phyloP scores from a whole-genome alignment of 139 green algal genomes.

The Marvania coccoides region DNA sequence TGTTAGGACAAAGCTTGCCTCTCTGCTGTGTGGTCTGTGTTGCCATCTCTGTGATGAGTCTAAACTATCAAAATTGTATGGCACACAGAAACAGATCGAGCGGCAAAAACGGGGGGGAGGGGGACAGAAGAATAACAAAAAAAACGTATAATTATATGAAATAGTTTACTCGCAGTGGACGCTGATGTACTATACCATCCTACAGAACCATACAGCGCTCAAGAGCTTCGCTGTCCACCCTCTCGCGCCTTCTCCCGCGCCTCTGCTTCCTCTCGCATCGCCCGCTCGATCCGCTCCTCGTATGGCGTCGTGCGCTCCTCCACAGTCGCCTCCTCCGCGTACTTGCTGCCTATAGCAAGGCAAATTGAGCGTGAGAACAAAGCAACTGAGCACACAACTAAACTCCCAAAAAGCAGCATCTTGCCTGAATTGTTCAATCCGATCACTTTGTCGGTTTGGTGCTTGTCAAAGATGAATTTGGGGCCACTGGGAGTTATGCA shows the following conservation, averaged over 20 bases:
- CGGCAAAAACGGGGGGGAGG: too few relatives aligned
- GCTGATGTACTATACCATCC: too few relatives aligned
- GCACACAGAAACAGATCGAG: too few relatives aligned
- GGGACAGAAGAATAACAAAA: too few relatives aligned
- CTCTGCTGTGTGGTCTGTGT: too few relatives aligned
- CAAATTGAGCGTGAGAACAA: neutral
- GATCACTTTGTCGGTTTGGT: neutral
- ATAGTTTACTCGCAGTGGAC: too few relatives aligned
- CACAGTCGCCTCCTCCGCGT: slow-evolving; percentile 3
- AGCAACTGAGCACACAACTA: neutral
- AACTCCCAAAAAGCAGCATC: neutral
- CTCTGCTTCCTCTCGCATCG: neutral
- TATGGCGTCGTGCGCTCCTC: neutral
- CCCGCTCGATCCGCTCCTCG: neutral
- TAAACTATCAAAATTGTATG: too few relatives aligned
- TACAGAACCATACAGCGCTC: too few relatives aligned
- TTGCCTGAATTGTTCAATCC: neutral
- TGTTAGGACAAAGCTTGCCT: too few relatives aligned
- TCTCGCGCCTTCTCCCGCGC: neutral
- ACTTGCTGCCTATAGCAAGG: neutral
- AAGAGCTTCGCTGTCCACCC: too few relatives aligned
- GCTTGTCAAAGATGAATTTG: slow-evolving; percentile 2
- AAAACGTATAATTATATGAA: too few relatives aligned
- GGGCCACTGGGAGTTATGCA: neutral
- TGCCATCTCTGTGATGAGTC: too few relatives aligned